Percentiles rank a stretch among this genome's conserved stretches.
Evolutionary conservation across 208 protist genomes (phyloP).

Genomic region (Polymyxa betae): DNA sequence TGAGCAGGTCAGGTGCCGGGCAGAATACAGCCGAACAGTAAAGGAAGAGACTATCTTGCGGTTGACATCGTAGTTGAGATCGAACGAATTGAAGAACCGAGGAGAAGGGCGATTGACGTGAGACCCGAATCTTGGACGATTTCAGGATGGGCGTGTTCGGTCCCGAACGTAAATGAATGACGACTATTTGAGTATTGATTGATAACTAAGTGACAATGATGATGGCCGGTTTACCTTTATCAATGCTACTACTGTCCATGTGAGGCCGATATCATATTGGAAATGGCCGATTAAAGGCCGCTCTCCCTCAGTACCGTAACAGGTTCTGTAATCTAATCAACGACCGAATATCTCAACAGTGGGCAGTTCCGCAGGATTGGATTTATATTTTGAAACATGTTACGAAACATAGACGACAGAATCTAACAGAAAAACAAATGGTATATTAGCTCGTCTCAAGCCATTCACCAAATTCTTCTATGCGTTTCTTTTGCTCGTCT

Average conservation of each 20-base stretch:
- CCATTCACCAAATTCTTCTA: slow-evolving; percentile 34
- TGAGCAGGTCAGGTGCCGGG: background rate
- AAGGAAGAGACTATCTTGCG: slow-evolving; percentile 33
- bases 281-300: no score
- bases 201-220: background rate
- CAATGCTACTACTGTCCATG: no score
- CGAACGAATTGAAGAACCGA: background rate
- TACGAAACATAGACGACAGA: background rate
- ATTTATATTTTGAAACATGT: no score
- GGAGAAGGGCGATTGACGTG: background rate
- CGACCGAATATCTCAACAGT: no score
- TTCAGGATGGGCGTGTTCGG: slow-evolving; percentile 32
- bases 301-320: no score
- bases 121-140: background rate
- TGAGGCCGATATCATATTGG: no score
- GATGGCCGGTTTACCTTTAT: no score
- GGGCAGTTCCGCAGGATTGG: no score
- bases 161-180: slow-evolving; percentile 11
- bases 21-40: slow-evolving; percentile 46
- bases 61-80: background rate
- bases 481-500: slow-evolving; percentile 32
- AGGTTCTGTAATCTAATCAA: no score
- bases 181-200: background rate
- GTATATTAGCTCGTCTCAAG: background rate
- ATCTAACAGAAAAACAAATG: background rate